Base-by-base conservation (phyloP, 805 yeast species). In the Zygosaccharomyces kombuchaensis region DNA sequence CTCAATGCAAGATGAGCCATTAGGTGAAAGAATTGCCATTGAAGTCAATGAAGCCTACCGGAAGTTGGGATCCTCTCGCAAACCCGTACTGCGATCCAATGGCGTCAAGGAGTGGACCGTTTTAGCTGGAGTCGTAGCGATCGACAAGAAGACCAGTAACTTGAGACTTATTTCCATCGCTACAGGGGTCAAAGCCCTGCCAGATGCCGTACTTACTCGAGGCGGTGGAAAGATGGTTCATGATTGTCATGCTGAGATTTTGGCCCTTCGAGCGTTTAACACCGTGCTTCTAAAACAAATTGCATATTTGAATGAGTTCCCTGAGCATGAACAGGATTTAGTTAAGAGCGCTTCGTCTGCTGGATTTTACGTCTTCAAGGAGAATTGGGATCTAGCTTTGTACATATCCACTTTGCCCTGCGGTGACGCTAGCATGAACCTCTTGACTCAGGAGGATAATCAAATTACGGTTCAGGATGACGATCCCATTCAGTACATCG, bases 191-290 rank as follows among this genome's bases (percentile, higher is more conserved):
- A 93, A 93, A 59, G 76, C 87, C 0, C 56, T 76, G 14, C 90
- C 97, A 1, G 78, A 82, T 54, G 60, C 53, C 1, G 58, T 53
- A 2, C 62, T 84, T 0, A 44, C 67, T 2, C 50, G 60, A 3
- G 66, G 68, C 40, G 46, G 68, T 0, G 97, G 98, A 0, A 59
- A 62, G 13, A 62, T 88, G 7, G 69, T 91, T 0, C 98, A 91
- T 58, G 98, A 91, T 63, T 71, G 82, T 62, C 99, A 91, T 67
- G 97, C 98, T 0, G 99, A 91, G 59, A 76, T 89, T 1, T 65
- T 93, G 12, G 77, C 84, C 0, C 46, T 90, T 0, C 66, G 98
- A 22, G 77, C 80, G 1, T 80, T 91, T 59, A 90, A 90, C 55
- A 63, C 76, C 53, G 74, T 69, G 43, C 52, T 87, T 16, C 45